Evolutionary conservation across 371 early-diverging fungal species (phyloP).

Genomic region (Circinella umbellata): DNA sequence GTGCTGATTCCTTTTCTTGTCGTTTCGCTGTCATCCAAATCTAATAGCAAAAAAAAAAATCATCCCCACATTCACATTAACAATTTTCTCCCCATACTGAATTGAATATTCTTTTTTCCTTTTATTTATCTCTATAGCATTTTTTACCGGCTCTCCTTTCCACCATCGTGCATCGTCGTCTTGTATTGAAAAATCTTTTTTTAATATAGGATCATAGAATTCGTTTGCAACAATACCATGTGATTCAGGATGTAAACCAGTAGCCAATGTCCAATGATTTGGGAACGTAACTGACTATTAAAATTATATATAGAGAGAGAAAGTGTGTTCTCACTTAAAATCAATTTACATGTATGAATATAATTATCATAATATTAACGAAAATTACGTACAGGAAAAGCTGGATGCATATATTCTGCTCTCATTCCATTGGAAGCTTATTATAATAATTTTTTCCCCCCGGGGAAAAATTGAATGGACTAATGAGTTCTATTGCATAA

Average conservation of each 20-base stretch:
- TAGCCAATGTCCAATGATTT: slow-evolving; percentile 91
- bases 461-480: too few species aligned
- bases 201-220: slow-evolving; percentile 78
- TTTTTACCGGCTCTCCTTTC: slow-evolving; percentile 81
- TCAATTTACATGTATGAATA: background rate
- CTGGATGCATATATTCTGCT: slow-evolving; percentile 75
- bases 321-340: too few species aligned
- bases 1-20: slow-evolving; percentile 67
- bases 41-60: too few species aligned
- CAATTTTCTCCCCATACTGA: too few species aligned
- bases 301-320: too few species aligned
- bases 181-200: slow-evolving; percentile 77
- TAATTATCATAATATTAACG: background rate
- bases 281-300: slow-evolving; percentile 81
- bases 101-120: too few species aligned
- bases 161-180: slow-evolving; percentile 78
- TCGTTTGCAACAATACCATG: slow-evolving; percentile 94
- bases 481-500: too few species aligned
- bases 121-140: too few species aligned
- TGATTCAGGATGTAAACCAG: slow-evolving; percentile 88
- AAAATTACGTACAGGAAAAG: slow-evolving; percentile 64
- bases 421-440: slow-evolving; percentile 40
- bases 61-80: too few species aligned
- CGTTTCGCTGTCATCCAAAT: slow-evolving; percentile 86
- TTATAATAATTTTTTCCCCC: background rate